Conservation (phyloP, 257 asterid genomes). For the Gynochthodes officinalis region DNA sequence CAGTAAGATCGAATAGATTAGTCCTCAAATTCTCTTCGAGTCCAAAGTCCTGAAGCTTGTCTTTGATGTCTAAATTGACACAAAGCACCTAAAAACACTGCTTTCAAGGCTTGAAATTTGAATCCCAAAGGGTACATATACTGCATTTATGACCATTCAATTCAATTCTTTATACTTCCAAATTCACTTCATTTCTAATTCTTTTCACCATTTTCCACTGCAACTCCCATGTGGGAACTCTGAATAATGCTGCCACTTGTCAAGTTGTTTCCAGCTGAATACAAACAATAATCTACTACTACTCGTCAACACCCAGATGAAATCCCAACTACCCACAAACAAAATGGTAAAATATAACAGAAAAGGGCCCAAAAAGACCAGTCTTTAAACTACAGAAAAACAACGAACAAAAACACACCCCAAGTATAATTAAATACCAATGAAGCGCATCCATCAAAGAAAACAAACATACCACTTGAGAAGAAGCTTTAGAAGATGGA, state of each 20-base stretch:
- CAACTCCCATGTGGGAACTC: background rate
- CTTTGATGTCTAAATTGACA: background rate
- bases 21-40: background rate
- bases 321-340: conserved; percentile 8
- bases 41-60: background rate
- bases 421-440: background rate
- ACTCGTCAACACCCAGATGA: conserved; percentile 4
- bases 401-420: background rate
- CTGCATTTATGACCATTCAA: background rate
- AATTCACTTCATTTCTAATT: no score
- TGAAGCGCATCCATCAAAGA: no score
- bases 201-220: background rate
- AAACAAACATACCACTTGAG: conserved; percentile 40
- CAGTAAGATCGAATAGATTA: background rate
- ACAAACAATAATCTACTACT: background rate
- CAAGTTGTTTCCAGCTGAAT: background rate
- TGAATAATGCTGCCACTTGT: conserved; percentile 10
- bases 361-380: conserved; percentile 2
- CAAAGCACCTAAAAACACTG: no score
- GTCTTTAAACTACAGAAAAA: background rate
- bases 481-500: conserved; percentile 33
- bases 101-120: background rate
- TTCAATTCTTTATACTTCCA: background rate
- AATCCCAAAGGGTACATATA: no score
- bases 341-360: background rate